These are phyloP conservation scores for Ceratobasidium sp. DNA, from an alignment of 1,284 basidiomycete genomes.

Conservation along the genomic window DNA sequence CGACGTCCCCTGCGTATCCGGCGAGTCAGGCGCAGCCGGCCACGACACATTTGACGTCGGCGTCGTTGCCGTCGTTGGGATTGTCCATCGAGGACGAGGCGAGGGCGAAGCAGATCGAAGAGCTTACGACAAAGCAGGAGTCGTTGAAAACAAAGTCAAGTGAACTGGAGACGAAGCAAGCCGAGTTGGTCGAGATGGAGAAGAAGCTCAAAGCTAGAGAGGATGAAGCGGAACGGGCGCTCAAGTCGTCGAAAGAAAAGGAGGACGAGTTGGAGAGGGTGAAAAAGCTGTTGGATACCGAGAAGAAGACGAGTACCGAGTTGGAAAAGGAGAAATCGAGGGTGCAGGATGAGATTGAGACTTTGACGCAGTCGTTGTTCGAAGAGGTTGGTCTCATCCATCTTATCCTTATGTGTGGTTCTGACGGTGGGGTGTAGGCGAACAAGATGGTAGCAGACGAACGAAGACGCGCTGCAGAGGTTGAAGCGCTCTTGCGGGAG, in stretches of 20 bases:
- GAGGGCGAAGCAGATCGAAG: constrained; percentile 31
- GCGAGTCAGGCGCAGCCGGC: constrained; percentile 47
- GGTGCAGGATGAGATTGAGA: constrained; percentile 86
- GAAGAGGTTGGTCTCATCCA: constrained; percentile 73
- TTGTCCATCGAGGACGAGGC: constrained; percentile 9
- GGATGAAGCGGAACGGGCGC: constrained; percentile 63
- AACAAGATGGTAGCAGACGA: constrained; percentile 94
- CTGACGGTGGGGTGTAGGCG: constrained; percentile 65
- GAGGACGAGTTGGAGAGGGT: constrained; percentile 40
- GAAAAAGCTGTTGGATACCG: constrained; percentile 23
- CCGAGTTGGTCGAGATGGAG: constrained; percentile 39
- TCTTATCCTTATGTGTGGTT: background rate
- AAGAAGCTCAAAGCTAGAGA: constrained; percentile 46
- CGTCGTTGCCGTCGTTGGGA: constrained; percentile 70
- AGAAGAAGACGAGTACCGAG: constrained; percentile 52
- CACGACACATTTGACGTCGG: constrained; percentile 70
- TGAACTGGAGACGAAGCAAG: constrained; percentile 20
- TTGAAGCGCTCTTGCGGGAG: constrained; percentile 81
- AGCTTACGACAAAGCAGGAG: constrained; percentile 16
- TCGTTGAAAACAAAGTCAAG: constrained; percentile 15
- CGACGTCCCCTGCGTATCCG: constrained; percentile 27
- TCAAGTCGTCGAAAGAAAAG: constrained; percentile 64
- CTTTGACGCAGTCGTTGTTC: constrained; percentile 86
- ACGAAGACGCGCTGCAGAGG: constrained; percentile 79
- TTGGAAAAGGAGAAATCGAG: constrained; percentile 76